Percentiles rank a stretch among this genome's conserved stretches.
Evolutionary conservation across 1,284 basidiomycete species (phyloP).

Genomic region (Porogramme epimiltina): DNA sequence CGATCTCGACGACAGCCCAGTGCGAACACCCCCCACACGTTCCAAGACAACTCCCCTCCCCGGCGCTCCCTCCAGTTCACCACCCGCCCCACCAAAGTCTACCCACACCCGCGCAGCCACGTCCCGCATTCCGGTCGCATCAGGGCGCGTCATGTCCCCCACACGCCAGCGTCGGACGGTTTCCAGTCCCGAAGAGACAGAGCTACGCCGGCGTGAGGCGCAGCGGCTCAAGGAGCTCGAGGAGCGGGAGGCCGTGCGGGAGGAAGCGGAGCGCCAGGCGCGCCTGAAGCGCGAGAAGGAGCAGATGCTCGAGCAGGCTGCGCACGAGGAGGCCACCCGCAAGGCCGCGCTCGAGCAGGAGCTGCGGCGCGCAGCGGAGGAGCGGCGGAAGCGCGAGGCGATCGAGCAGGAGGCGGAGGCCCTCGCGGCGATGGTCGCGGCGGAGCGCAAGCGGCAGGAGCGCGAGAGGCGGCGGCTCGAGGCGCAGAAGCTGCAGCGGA

Average conservation of each 20-base stretch:
- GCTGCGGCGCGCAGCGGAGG: slow-evolving; percentile 47
- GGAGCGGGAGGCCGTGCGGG: slow-evolving; percentile 46
- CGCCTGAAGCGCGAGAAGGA: slow-evolving; percentile 49
- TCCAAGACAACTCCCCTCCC: background rate
- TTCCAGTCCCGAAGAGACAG: slow-evolving; percentile 26
- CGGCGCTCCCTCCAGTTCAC: slow-evolving; percentile 15
- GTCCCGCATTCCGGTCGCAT: slow-evolving; percentile 25
- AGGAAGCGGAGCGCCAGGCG: slow-evolving; percentile 54
- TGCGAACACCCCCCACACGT: slow-evolving; percentile 7
- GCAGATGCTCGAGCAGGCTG: slow-evolving; percentile 44
- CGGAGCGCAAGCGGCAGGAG: slow-evolving; percentile 49
- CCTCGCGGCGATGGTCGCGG: slow-evolving; percentile 43
- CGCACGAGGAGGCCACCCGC: slow-evolving; percentile 52
- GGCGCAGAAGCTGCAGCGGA: slow-evolving; percentile 54
- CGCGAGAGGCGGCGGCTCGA: slow-evolving; percentile 55
- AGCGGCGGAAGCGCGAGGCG: slow-evolving; percentile 47
- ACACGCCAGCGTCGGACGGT: slow-evolving; percentile 16
- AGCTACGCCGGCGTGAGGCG: slow-evolving; percentile 20
- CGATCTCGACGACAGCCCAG: slow-evolving; percentile 9
- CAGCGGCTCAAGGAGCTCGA: slow-evolving; percentile 40
- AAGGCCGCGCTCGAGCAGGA: slow-evolving; percentile 50
- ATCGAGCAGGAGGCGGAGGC: slow-evolving; percentile 56
- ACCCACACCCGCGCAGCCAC: slow-evolving; percentile 15
- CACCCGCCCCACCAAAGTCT: slow-evolving; percentile 17
- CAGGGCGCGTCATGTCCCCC: slow-evolving; percentile 6